Conservation (phyloP, 257 asterid genomes). For the Jaltomata sinuosa region DNA sequence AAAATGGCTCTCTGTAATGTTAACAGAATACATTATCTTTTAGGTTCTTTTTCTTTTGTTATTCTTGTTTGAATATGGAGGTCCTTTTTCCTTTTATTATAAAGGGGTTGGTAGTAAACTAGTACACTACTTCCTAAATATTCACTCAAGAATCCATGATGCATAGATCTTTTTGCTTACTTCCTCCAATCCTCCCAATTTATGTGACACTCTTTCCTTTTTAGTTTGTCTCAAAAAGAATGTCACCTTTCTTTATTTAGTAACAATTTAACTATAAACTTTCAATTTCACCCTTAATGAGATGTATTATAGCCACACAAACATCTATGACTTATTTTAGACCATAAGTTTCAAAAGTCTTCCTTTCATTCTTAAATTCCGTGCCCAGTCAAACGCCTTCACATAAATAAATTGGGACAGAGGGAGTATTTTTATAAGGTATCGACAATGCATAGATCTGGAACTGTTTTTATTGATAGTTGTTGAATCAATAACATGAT, state of each 20-base stretch:
- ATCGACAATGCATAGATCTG: background rate
- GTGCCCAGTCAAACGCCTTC: background rate
- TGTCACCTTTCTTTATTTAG: background rate
- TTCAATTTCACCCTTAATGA: background rate
- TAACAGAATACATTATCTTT: background rate
- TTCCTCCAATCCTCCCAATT: background rate
- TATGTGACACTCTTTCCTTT: background rate
- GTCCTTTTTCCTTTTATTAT: background rate
- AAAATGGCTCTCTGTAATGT: background rate
- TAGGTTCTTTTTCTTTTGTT: background rate
- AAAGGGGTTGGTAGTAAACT: background rate
- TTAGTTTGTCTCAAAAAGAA: no score
- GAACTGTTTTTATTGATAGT: background rate
- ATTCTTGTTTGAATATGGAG: background rate
- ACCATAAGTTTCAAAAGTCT: background rate
- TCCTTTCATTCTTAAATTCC: background rate
- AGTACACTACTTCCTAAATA: background rate
- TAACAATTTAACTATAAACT: background rate
- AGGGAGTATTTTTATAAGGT: background rate
- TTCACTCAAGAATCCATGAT: background rate
- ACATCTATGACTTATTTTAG: background rate
- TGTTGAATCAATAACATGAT: background rate
- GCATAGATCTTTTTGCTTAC: background rate
- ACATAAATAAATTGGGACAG: background rate
- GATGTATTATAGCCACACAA: background rate